A percentile compares a stretch with the other conserved stretches of the same genome.
Evolutionary conservation across 1,284 basidiomycete genomes (phyloP).

Genomic region (Tilletiaria anomala): DNA sequence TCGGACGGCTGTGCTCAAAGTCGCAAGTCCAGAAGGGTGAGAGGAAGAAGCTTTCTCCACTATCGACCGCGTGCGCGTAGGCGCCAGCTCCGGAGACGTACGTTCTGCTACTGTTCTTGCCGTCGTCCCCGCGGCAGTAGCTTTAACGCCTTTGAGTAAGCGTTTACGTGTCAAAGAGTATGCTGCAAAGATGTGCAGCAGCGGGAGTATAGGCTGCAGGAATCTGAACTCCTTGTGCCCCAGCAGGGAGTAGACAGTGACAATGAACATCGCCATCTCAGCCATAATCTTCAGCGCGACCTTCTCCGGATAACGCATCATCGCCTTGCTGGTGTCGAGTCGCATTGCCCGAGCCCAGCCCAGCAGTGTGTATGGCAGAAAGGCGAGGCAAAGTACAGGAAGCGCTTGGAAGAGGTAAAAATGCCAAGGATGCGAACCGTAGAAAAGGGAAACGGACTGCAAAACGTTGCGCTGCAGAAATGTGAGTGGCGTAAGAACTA

Average conservation of each 20-base stretch:
- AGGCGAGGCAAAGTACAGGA: slow-evolving; percentile 43
- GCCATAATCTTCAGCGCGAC: slow-evolving; percentile 6
- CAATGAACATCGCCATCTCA: slow-evolving; percentile 7
- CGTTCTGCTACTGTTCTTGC: too few species aligned
- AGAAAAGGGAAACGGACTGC: slow-evolving; percentile 74
- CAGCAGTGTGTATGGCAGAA: neutral
- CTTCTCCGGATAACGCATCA: too few species aligned
- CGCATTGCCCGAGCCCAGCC: neutral
- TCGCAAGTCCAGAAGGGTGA: too few species aligned
- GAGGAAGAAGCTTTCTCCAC: too few species aligned
- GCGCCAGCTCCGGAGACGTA: too few species aligned
- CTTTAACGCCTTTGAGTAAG: too few species aligned
- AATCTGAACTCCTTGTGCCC: slow-evolving; percentile 82
- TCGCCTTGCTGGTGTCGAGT: neutral
- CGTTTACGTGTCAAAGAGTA: too few species aligned
- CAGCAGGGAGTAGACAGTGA: slow-evolving; percentile 18
- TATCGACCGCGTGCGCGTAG: too few species aligned
- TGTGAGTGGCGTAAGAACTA: slow-evolving; percentile 64
- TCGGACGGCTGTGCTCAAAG: too few species aligned
- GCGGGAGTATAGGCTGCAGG: slow-evolving; percentile 74
- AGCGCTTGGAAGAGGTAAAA: slow-evolving; percentile 78
- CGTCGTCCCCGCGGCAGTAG: too few species aligned
- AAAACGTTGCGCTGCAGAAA: slow-evolving; percentile 62
- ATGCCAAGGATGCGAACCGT: slow-evolving; percentile 71
- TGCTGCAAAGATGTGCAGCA: slow-evolving; percentile 63